Evolutionary conservation across 768 basidiomycete genomes (phyloP).

Genomic region (Agaricus blazei): DNA sequence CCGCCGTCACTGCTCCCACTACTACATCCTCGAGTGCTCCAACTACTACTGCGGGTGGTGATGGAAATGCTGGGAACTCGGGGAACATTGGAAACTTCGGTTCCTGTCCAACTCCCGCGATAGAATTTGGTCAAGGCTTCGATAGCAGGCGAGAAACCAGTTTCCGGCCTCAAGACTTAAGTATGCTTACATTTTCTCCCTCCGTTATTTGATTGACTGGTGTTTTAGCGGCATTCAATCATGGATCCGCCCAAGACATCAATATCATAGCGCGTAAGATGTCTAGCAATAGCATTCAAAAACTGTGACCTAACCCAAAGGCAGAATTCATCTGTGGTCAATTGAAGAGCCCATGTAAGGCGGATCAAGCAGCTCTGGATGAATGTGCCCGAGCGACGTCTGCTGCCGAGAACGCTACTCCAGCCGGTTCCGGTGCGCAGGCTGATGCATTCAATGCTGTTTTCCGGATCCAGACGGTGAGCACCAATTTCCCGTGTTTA

Average conservation of each 20-base stretch:
- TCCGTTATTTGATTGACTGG: neutral
- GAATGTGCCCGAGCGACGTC: slow-evolving; percentile 38
- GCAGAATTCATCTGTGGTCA: slow-evolving; percentile 49
- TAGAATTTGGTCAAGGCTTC: slow-evolving; percentile 51
- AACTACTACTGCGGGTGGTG: slow-evolving; percentile 10
- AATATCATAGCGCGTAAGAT: slow-evolving; percentile 48
- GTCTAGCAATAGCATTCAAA: neutral
- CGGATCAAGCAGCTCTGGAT: slow-evolving; percentile 46
- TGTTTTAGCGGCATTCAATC: slow-evolving; percentile 38
- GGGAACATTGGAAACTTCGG: slow-evolving; percentile 41
- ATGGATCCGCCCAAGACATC: slow-evolving; percentile 58
- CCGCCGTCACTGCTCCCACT: slow-evolving; percentile 13
- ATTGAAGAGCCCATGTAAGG: slow-evolving; percentile 47
- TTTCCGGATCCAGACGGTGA: slow-evolving; percentile 47
- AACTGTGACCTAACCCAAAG: neutral
- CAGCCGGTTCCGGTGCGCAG: slow-evolving; percentile 43
- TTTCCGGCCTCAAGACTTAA: slow-evolving; percentile 46
- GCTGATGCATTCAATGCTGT: slow-evolving; percentile 60
- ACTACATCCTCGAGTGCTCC: slow-evolving; percentile 17
- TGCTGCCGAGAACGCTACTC: slow-evolving; percentile 33
- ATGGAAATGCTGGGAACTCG: neutral
- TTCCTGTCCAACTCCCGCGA: slow-evolving; percentile 46
- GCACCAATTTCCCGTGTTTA: slow-evolving; percentile 5
- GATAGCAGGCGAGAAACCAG: slow-evolving; percentile 49
- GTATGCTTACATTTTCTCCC: slow-evolving; percentile 18